Conservation (phyloP, 495 filamentous ascomycete species). For the Aspergillus campestris region DNA sequence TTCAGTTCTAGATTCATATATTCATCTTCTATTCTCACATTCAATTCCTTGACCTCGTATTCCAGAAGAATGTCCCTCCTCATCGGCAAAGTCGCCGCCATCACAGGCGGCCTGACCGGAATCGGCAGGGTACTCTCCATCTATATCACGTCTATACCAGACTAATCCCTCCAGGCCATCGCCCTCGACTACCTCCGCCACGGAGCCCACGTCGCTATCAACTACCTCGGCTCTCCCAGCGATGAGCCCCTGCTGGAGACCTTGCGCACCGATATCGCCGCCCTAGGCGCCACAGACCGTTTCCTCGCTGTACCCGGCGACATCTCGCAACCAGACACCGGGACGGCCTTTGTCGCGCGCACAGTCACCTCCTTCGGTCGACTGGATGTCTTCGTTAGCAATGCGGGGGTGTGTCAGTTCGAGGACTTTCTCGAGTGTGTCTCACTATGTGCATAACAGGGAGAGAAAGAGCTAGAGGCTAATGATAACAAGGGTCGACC, state of each 20-base stretch:
- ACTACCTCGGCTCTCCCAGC: conserved; percentile 53
- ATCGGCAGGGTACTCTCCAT: conserved; percentile 49
- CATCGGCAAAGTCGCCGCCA: conserved; percentile 59
- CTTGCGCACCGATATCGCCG: conserved; percentile 34
- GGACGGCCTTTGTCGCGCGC: conserved; percentile 44
- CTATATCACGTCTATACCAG: no score
- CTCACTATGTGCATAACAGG: no score
- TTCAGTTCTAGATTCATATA: no score
- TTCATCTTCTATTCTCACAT: no score
- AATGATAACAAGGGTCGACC: conserved; percentile 38
- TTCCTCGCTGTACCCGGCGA: conserved; percentile 58
- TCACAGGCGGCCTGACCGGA: conserved; percentile 69
- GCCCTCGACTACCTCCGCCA: conserved; percentile 62
- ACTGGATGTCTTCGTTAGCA: conserved; percentile 77
- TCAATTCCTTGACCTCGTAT: no score
- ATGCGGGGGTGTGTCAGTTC: conserved; percentile 82
- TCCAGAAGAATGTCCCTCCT: conserved; percentile 32
- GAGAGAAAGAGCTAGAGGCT: no score
- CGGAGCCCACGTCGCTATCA: conserved; percentile 60
- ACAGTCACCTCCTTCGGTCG: conserved; percentile 51
- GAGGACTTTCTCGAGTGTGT: conserved; percentile 66
- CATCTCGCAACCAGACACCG: conserved; percentile 57
- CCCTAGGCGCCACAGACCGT: conserved; percentile 25
- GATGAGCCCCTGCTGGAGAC: conserved; percentile 47
- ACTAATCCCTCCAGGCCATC: conserved; percentile 41